phyloP scores from a whole-genome alignment of 2,329 filamentous ascomycete genomes.

The Pseudogymnoascus sp. region DNA sequence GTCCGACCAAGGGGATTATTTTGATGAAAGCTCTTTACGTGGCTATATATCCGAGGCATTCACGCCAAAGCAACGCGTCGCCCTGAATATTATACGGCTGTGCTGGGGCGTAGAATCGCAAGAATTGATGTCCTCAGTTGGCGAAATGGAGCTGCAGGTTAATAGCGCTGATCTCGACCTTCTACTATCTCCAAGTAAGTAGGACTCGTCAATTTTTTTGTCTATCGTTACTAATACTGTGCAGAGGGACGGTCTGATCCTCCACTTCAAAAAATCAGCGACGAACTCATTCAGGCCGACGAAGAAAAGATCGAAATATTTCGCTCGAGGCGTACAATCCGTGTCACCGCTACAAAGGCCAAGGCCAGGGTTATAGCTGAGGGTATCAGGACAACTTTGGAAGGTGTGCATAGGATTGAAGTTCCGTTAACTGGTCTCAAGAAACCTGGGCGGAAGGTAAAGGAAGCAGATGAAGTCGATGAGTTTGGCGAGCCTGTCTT shows the following conservation, averaged over 20 bases:
- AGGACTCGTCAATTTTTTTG: background rate
- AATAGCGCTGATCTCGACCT: slow-evolving; percentile 21
- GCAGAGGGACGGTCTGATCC: slow-evolving; percentile 16
- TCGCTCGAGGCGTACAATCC: slow-evolving; percentile 20
- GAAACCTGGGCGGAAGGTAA: slow-evolving; percentile 5
- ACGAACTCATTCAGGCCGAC: slow-evolving; percentile 16
- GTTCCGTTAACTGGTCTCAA: slow-evolving; percentile 18
- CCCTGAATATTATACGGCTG: slow-evolving; percentile 22
- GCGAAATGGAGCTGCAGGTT: slow-evolving; percentile 26
- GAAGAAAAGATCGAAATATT: slow-evolving; percentile 25
- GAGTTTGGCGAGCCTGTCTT: slow-evolving; percentile 16
- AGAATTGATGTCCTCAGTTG: slow-evolving; percentile 24
- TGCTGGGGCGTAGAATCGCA: slow-evolving; percentile 27
- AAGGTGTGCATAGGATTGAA: slow-evolving; percentile 15
- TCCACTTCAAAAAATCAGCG: slow-evolving; percentile 20
- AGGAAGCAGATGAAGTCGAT: background rate
- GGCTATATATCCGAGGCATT: slow-evolving; percentile 25
- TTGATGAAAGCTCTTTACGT: slow-evolving; percentile 20
- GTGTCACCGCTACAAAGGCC: slow-evolving; percentile 22
- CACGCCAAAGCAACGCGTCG: slow-evolving; percentile 24
- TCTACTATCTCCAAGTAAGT: slow-evolving; percentile 22
- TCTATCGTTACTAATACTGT: background rate
- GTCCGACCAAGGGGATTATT: slow-evolving; percentile 17
- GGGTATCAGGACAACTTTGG: slow-evolving; percentile 19
- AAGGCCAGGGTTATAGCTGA: slow-evolving; percentile 20